Evolutionary conservation across 2,329 filamentous ascomycete species (phyloP).

Genomic region (Tolypocladium sp.): DNA sequence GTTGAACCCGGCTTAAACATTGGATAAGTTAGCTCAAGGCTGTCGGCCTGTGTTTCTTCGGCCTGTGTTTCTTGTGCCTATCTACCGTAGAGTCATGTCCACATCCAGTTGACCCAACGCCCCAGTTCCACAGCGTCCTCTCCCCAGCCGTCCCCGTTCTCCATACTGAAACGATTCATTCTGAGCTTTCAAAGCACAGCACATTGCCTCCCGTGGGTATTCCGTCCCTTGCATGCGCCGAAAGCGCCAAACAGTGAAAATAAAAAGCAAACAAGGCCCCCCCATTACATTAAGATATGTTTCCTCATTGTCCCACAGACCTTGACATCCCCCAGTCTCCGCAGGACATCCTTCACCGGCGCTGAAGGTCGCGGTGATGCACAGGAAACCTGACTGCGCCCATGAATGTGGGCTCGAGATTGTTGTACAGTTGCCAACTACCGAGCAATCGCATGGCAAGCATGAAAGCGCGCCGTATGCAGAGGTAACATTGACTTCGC

Average conservation of each 20-base stretch:
- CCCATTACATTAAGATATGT: background rate
- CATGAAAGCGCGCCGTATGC: background rate
- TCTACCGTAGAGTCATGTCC: background rate
- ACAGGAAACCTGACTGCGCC: background rate
- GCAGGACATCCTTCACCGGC: background rate
- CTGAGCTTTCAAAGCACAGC: background rate
- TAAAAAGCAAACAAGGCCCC: background rate
- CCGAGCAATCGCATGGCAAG: background rate
- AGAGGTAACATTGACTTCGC: background rate
- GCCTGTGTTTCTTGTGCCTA: background rate
- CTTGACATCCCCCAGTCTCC: background rate
- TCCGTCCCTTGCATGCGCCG: conserved; percentile 21
- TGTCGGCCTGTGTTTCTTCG: background rate
- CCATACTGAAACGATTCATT: background rate
- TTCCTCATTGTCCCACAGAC: background rate
- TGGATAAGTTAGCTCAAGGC: background rate
- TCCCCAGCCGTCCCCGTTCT: background rate
- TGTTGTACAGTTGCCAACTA: background rate
- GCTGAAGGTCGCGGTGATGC: background rate
- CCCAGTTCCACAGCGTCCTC: background rate
- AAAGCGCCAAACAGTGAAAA: conserved; percentile 2
- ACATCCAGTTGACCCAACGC: background rate
- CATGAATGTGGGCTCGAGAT: background rate
- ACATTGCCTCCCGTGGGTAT: background rate
- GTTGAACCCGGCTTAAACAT: too few species aligned